Conservation (phyloP, 768 basidiomycete genomes). For the Kondoa subrosea region DNA sequence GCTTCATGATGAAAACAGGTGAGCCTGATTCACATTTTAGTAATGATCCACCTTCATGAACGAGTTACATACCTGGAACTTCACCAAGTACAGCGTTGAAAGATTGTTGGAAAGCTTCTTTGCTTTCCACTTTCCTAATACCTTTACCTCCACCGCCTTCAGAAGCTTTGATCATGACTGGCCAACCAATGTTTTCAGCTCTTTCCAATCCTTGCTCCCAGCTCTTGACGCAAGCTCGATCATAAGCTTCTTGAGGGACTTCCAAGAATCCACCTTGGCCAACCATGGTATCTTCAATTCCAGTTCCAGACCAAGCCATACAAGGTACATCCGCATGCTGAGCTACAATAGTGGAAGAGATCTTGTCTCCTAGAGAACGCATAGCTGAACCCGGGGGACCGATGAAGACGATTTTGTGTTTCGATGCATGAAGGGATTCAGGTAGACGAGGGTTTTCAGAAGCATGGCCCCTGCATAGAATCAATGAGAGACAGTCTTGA, state of each 20-base stretch:
- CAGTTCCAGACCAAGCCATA: conserved; percentile 97
- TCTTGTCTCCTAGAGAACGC: conserved; percentile 98
- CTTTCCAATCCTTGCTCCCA: conserved; percentile 71
- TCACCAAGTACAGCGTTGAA: conserved; percentile 87
- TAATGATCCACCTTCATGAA: not conserved
- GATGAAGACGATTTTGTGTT: conserved; percentile 95
- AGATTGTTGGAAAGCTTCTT: conserved; percentile 81
- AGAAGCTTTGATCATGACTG: conserved; percentile 98
- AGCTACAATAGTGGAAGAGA: conserved; percentile 97
- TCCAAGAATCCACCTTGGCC: conserved; percentile 78
- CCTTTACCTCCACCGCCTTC: conserved; percentile 99
- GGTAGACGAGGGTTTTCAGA: conserved; percentile 96
- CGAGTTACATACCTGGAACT: conserved; percentile 57
- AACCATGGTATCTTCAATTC: conserved; percentile 68
- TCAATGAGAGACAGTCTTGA: not conserved
- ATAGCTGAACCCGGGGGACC: conserved; percentile 97
- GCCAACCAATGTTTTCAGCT: conserved; percentile 81
- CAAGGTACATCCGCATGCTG: conserved; percentile 91
- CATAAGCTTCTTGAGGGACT: conserved; percentile 80
- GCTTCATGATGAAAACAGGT: conserved; percentile 99
- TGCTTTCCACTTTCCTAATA: conserved; percentile 78
- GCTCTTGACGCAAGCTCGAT: conserved; percentile 65
- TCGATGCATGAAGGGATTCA: conserved; percentile 75
- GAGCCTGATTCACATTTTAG: conserved; percentile 45
- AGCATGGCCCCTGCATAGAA: conserved; percentile 57